Evolutionary conservation across 352 stramenopile species (phyloP).

Genomic region (Phytopythium aichiense): DNA sequence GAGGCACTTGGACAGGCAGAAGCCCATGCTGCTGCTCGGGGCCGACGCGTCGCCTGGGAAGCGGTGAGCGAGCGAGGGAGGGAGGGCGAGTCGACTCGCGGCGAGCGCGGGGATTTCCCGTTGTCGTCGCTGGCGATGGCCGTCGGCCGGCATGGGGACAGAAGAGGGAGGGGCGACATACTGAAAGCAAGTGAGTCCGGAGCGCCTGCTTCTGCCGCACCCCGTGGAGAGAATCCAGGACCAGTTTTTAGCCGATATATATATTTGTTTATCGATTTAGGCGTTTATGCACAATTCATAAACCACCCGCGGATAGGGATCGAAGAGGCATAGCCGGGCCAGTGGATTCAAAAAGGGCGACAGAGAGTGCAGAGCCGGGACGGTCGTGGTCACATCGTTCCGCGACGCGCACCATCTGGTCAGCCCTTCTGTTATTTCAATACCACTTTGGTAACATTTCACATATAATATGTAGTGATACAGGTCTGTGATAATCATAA

Average conservation of each 20-base stretch:
- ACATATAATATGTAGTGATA: not conserved
- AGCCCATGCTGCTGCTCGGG: constrained; percentile 54
- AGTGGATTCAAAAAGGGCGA: not conserved
- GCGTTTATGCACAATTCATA: no score
- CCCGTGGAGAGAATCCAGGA: not conserved
- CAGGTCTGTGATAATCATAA: not conserved
- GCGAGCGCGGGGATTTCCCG: not conserved
- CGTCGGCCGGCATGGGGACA: constrained; percentile 1
- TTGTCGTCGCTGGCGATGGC: constrained; percentile 5
- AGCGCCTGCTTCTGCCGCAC: not conserved
- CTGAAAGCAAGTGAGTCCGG: constrained; percentile 1
- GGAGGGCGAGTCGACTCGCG: no score
- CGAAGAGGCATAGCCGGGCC: not conserved
- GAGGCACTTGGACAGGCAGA: constrained; percentile 83
- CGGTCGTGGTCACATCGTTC: not conserved
- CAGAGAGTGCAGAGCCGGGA: not conserved
- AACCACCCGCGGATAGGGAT: not conserved
- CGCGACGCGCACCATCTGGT: not conserved
- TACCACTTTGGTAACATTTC: not conserved
- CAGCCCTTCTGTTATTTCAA: not conserved
- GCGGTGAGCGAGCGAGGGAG: not conserved
- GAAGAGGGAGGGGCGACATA: constrained; percentile 1
- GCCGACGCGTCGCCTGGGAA: not conserved
- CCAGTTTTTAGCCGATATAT: not conserved
- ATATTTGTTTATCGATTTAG: not conserved